Percentiles rank a stretch among this genome's conserved stretches.
Conservation (phyloP, 768 basidiomycete species). For the Leccinum broughii region DNA sequence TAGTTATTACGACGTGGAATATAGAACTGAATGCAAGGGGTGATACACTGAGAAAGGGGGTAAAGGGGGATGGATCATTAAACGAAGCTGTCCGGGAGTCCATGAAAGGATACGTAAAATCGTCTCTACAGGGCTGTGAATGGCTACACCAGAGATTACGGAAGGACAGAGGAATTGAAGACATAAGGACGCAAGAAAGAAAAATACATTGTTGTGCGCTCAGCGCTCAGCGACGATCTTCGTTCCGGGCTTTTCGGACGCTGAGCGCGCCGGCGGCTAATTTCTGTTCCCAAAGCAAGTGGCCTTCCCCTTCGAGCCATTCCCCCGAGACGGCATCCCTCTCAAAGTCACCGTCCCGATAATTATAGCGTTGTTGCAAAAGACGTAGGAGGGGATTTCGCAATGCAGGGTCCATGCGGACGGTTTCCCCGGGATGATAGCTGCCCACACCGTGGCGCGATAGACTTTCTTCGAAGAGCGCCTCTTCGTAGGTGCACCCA, state of each 20-base stretch:
- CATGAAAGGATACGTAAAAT: slow-evolving; percentile 28
- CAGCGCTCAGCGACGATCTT: slow-evolving; percentile 39
- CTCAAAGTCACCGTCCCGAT: slow-evolving; percentile 86
- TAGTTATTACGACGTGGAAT: slow-evolving; percentile 26
- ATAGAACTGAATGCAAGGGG: slow-evolving; percentile 18
- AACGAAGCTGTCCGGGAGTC: slow-evolving; percentile 14
- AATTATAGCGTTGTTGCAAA: slow-evolving; percentile 70
- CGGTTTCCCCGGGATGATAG: slow-evolving; percentile 80
- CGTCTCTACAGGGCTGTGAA: slow-evolving; percentile 14
- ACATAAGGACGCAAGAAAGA: neutral
- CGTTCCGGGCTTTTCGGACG: slow-evolving; percentile 37
- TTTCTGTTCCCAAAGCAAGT: slow-evolving; percentile 61
- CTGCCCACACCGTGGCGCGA: slow-evolving; percentile 77
- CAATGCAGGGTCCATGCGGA: slow-evolving; percentile 87
- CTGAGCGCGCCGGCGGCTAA: slow-evolving; percentile 39
- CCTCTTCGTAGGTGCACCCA: slow-evolving; percentile 82
- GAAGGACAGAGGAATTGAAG: neutral
- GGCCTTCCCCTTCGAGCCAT: slow-evolving; percentile 71
- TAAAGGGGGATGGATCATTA: slow-evolving; percentile 17
- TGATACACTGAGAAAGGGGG: slow-evolving; percentile 19
- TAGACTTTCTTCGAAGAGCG: slow-evolving; percentile 84
- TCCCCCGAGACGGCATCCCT: slow-evolving; percentile 59
- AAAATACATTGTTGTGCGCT: slow-evolving; percentile 2
- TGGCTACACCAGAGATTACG: slow-evolving; percentile 15
- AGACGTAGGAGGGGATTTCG: slow-evolving; percentile 77